Evolutionary conservation across 352 stramenopile genomes (phyloP), one percentile per base, ranked within the genome.

Genomic region (Phytophthora tentaculata): DNA sequence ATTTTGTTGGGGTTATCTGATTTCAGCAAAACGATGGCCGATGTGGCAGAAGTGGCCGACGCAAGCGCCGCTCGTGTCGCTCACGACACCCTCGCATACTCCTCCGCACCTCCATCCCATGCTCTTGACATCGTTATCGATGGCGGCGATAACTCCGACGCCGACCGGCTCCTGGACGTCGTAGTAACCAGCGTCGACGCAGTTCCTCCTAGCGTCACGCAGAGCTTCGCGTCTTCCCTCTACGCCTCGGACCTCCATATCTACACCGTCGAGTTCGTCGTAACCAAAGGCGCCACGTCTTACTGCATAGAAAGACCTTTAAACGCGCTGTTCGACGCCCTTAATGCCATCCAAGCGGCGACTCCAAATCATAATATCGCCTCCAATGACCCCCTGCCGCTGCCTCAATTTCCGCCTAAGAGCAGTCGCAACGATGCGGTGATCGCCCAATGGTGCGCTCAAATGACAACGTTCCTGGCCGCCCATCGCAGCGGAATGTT

Each of bases 101-200:
- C 50, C 5, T 32, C 51, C 7, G 0, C 28, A 39, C 3, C 37
- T 67, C n/a, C 35, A 13, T 10, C 23, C 10, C 19, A 22, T 14
- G 7, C 10, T 19, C 24, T 53, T 47, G 12, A 39, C 41, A 10
- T n/a, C 41, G 5, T 7, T 55, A 24, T 6, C 9, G 12, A 70
- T 35, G 54, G 17, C 1, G 9, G 62, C 12, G 32, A 23, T 1
- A 56, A 16, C 32, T 9, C 14, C 17, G 22, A 61, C 16, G 41
- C 54, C n/a, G 67, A 84, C 4, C 70, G 64, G 2, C 80, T 80
- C 22, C 67, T 91, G 1, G 77, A 90, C 43, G 81, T 92, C 5
- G 81, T 91, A 1, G 79, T 92, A 29, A 91, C 83, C n/a, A 86
- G 77, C 35, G 81, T 89, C 4, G 82, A 91, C 22, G 58, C 69